These are phyloP conservation scores for Nemania diffusa DNA, from an alignment of 2,329 filamentous ascomycete species.

Conservation along the genomic window DNA sequence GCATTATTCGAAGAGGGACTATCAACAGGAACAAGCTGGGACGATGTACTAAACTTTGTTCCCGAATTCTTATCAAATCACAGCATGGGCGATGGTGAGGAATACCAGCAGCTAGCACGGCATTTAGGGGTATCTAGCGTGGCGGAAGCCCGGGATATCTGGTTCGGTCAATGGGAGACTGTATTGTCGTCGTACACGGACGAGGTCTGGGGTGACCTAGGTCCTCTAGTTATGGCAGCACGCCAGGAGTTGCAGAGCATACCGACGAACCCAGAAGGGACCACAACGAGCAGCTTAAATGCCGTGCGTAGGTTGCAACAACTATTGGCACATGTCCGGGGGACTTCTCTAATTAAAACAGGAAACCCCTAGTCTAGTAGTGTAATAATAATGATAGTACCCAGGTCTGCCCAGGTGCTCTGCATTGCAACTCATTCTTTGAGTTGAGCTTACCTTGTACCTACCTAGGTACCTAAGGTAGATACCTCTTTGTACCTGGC, in stretches of 20 bases:
- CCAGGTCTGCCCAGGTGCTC: too few relatives aligned
- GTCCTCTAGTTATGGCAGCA: slow-evolving; percentile 66
- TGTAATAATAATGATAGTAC: not conserved
- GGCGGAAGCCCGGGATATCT: slow-evolving; percentile 55
- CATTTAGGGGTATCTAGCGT: slow-evolving; percentile 55
- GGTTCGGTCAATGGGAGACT: slow-evolving; percentile 66
- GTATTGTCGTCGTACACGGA: slow-evolving; percentile 69
- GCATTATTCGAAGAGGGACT: slow-evolving; percentile 42
- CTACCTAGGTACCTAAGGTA: too few relatives aligned
- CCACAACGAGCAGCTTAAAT: slow-evolving; percentile 44
- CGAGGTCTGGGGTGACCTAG: slow-evolving; percentile 75
- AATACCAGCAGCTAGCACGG: slow-evolving; percentile 39
- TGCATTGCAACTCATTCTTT: too few relatives aligned
- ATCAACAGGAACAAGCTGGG: slow-evolving; percentile 51
- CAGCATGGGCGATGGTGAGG: slow-evolving; percentile 18
- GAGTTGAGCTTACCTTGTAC: too few relatives aligned
- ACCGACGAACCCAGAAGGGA: slow-evolving; percentile 42
- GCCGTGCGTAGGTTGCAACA: slow-evolving; percentile 54
- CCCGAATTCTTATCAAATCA: slow-evolving; percentile 54
- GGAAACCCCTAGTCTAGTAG: not conserved
- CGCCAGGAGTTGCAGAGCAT: slow-evolving; percentile 63
- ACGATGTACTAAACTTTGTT: slow-evolving; percentile 62
- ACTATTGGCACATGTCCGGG: slow-evolving; percentile 54
- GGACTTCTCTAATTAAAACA: slow-evolving; percentile 29
- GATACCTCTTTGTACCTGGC: too few relatives aligned